Evolutionary conservation across 805 yeast genomes (phyloP), one percentile per base, ranked within the genome.

Genomic region (Teunomyces cretensis): DNA sequence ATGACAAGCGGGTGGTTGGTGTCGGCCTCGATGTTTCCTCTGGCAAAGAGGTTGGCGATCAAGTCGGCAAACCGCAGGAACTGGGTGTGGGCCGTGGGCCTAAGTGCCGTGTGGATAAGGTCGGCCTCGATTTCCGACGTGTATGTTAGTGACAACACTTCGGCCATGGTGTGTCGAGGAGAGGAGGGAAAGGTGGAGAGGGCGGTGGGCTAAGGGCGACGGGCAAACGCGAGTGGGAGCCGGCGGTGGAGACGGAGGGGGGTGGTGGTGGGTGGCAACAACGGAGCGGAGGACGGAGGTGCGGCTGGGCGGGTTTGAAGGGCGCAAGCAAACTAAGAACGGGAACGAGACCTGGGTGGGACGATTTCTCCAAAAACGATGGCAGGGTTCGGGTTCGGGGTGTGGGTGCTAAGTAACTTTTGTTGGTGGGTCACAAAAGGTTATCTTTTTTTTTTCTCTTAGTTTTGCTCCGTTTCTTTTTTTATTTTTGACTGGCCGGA

Each of bases 1-100:
- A 71, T 52, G 17, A 67, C 61, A 6, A 69, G 63, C 12, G 71
- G 61, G 40, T 57, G 56, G 46, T 56, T 56, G n/a, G 57, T 47
- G 44, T 71, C 75, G n/a, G 41, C 30, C 49, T 72, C 76, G 30
- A 41, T 49, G 50, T 61, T 67, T 8, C 70, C 71, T 41, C 59
- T 57, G 33, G 50, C 45, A 49, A 70, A 69, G 26, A 70, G 49
- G 37, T 51, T 40, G 26, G 51, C 27, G n/a, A 67, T 45, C 44
- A 60, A 56, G 38, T 35, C 50, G 19, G 41, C 48, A 43, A 53
- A 60, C 17, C 42, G 15, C 14, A 30, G 13, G 30, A 33, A 46
- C 14, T 46, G 40, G 8, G 11, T 17, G 22, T 24, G 37, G 9
- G 37, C 9, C 9, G 30, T 15, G 41, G 27, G n/a, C 38, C 32